Conservation (phyloP, 495 filamentous ascomycete species). For the Thozetella sp. region DNA sequence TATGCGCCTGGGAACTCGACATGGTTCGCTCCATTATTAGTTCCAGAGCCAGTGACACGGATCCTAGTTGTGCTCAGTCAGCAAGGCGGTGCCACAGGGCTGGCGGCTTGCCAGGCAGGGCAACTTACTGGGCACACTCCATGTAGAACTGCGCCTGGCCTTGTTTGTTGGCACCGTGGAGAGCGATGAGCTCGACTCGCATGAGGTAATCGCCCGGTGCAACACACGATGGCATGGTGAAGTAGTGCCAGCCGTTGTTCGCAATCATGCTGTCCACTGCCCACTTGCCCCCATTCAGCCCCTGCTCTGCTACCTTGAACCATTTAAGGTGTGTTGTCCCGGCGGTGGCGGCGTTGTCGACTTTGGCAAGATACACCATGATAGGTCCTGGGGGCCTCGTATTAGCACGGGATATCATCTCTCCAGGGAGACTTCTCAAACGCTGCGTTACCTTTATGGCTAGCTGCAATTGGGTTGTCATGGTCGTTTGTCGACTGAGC, state of each 20-base stretch:
- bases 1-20: constrained; percentile 53
- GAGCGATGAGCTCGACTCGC: constrained; percentile 52
- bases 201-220: constrained; percentile 51
- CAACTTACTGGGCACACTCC: constrained; percentile 41
- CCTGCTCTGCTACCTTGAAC: constrained; percentile 48
- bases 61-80: constrained; percentile 24
- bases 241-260: constrained; percentile 44
- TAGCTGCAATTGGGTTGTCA: constrained; percentile 52
- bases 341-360: constrained; percentile 42
- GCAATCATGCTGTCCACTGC: constrained; percentile 44
- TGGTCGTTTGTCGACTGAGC: constrained; percentile 39
- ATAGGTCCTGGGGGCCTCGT: constrained; percentile 40
- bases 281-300: constrained; percentile 41
- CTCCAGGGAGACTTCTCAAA: too few species aligned
- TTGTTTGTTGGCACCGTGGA: constrained; percentile 38
- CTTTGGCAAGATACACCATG: constrained; percentile 51
- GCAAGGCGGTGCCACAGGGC: background rate
- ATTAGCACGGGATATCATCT: constrained; percentile 12
- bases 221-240: constrained; percentile 45
- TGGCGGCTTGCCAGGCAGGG: background rate
- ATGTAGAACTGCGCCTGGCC: constrained; percentile 55
- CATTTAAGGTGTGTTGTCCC: constrained; percentile 33
- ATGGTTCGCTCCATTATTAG: constrained; percentile 31
- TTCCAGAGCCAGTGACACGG: constrained; percentile 49
- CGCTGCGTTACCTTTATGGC: constrained; percentile 46